Conservation (phyloP, 768 basidiomycete genomes). For the Coprinopsis strossmayeri region DNA sequence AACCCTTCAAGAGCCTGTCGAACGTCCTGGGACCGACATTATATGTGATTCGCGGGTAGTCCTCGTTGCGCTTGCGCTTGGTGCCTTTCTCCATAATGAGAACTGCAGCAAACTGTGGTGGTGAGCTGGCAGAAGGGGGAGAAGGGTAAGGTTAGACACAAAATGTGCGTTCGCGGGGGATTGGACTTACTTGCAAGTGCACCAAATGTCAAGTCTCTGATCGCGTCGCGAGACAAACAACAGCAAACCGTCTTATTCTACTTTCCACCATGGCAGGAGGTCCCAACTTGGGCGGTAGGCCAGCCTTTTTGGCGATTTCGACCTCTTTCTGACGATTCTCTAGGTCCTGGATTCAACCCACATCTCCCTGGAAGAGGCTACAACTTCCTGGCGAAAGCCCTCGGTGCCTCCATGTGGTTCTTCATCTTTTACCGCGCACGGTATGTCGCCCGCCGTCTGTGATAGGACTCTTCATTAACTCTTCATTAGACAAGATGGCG, state of each 20-base stretch:
- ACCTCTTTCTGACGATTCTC: not conserved
- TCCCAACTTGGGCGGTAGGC: slow-evolving; percentile 22
- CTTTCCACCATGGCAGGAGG: slow-evolving; percentile 35
- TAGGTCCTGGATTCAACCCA: slow-evolving; percentile 80
- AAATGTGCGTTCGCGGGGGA: too few relatives aligned
- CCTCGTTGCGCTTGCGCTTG: slow-evolving; percentile 37
- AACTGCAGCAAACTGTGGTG: slow-evolving; percentile 7
- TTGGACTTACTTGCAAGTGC: too few relatives aligned
- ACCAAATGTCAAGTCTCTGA: slow-evolving; percentile 2
- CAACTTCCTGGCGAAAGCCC: slow-evolving; percentile 72
- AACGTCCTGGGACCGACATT: slow-evolving; percentile 37
- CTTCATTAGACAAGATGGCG: slow-evolving; percentile 59
- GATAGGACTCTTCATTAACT: not conserved
- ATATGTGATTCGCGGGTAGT: slow-evolving; percentile 38
- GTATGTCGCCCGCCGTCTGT: slow-evolving; percentile 39
- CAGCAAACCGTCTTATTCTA: slow-evolving; percentile 21
- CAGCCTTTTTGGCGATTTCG: not conserved
- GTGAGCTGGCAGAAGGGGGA: not conserved
- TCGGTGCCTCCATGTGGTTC: slow-evolving; percentile 97
- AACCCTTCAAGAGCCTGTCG: slow-evolving; percentile 51
- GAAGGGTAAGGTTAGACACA: too few relatives aligned
- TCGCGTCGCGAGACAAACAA: slow-evolving; percentile 25
- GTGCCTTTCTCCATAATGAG: slow-evolving; percentile 28
- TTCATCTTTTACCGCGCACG: slow-evolving; percentile 95
- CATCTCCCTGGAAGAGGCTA: slow-evolving; percentile 77